Evolutionary conservation across 2,329 filamentous ascomycete genomes (phyloP), one percentile per base, ranked within the genome.

Genomic region (Fusarium udum): DNA sequence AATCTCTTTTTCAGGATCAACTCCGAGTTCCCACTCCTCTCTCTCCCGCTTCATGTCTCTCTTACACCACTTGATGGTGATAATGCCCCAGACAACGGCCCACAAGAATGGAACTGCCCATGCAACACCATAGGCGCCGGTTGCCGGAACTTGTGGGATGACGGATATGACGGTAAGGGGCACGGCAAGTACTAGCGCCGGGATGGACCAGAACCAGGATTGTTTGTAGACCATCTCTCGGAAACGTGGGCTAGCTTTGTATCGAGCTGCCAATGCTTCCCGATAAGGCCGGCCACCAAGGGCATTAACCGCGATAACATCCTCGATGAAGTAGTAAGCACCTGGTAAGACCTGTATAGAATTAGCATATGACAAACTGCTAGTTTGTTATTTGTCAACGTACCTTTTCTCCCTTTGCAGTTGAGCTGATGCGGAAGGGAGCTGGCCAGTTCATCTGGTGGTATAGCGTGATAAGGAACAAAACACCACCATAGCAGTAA

Each of bases 301-400:
- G 26, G 89, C 91, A 76, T 92, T 91, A 45, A 93, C 91, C 9
- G 89, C 90, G 20, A 92, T 86, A 31, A 92, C 86, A 75, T 93
- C 91, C 80, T 93, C 91, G 32, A 92, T 88, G 36, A 92, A 85
- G 56, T 91, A 91, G 74, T 91, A 91, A 4, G 88, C 85, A 6
- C 89, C 87, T 1, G 91, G 91, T 7, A 87, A 85, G 64, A 92
- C 87, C 78, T 83, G n/a, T 2, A 42, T 10, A 45, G 18, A 3
- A 51, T 78, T 61, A 85, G 85, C 10, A 65, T n/a, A 8, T 7
- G 20, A 13, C 7, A 31, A 24, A 12, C 2, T n/a, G 1, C 16
- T 26, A 20, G 13, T n/a, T 5, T 28, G 1, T 11, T 40, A 18
- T 6, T 43, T 13, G 13, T 32, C 14, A 4, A 61, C 72, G 7